Conservation (phyloP, 148 eudicot species). For the Rhododendron mucronatum region DNA sequence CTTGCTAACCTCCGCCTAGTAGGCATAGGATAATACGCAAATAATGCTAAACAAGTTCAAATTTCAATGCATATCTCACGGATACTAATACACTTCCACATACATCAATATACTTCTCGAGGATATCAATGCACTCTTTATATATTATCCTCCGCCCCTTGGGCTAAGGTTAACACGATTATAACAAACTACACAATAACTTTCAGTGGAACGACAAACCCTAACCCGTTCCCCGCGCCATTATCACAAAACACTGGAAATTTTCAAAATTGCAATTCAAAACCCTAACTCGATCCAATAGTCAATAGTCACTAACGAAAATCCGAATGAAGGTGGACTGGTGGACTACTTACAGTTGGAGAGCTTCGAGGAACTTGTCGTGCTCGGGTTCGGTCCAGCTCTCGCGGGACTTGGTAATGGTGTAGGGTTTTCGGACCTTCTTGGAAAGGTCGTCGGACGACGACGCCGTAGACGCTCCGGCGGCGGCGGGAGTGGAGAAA, state of each 20-base stretch:
- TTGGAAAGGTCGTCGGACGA: constrained; percentile 43
- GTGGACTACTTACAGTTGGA: constrained; percentile 65
- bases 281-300: neutral
- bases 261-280: neutral
- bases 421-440: constrained; percentile 87
- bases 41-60: neutral
- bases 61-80: neutral
- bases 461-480: constrained; percentile 5
- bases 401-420: constrained; percentile 87
- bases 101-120: too few species aligned
- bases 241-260: neutral
- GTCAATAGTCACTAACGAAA: neutral
- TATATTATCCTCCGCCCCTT: too few species aligned
- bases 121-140: neutral
- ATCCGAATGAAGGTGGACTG: neutral
- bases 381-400: constrained; percentile 99
- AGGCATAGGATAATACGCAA: neutral
- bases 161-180: too few species aligned
- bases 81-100: too few species aligned
- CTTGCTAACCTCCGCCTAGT: neutral
- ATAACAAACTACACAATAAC: too few species aligned
- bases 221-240: neutral
- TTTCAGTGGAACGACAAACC: neutral
- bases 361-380: constrained; percentile 98
- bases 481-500: neutral